phyloP scores from a whole-genome alignment of 164 flowering plant species.

The Protea cynaroides region DNA sequence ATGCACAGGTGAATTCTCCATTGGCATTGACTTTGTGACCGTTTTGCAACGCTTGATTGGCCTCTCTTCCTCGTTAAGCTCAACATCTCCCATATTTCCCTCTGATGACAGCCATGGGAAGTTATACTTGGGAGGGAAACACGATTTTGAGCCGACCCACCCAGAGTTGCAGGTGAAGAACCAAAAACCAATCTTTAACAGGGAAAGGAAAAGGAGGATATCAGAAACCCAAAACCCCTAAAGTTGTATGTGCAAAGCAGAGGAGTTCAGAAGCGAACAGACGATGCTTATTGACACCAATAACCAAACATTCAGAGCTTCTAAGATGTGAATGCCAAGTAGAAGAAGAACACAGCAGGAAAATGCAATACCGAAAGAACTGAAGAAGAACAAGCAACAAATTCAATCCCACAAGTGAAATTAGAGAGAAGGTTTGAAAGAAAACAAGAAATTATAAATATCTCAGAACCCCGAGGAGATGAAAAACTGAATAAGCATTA shows the following conservation, averaged over 20 bases:
- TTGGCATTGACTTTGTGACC: conserved; percentile 9
- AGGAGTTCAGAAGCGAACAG: not conserved
- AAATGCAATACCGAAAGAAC: too few species aligned
- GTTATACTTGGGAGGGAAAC: not conserved
- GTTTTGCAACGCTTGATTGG: conserved; percentile 5
- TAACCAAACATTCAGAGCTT: not conserved
- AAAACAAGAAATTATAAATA: too few species aligned
- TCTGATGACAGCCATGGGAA: not conserved
- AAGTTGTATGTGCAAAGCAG: not conserved
- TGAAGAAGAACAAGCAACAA: too few species aligned
- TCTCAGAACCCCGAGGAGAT: too few species aligned
- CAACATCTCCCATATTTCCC: not conserved
- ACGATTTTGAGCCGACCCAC: not conserved
- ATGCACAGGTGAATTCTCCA: conserved; percentile 24
- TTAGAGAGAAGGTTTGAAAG: too few species aligned
- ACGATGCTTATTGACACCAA: not conserved
- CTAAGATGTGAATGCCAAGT: too few species aligned
- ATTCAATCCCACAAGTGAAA: too few species aligned
- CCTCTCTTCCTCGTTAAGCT: not conserved
- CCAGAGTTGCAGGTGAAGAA: not conserved
- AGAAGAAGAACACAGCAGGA: too few species aligned
- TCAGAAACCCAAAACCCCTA: not conserved
- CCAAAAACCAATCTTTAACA: not conserved
- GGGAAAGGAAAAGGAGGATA: too few species aligned
- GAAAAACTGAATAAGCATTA: too few species aligned